phyloP scores from a whole-genome alignment of 1,284 basidiomycete species.

The Irpex sp. region DNA sequence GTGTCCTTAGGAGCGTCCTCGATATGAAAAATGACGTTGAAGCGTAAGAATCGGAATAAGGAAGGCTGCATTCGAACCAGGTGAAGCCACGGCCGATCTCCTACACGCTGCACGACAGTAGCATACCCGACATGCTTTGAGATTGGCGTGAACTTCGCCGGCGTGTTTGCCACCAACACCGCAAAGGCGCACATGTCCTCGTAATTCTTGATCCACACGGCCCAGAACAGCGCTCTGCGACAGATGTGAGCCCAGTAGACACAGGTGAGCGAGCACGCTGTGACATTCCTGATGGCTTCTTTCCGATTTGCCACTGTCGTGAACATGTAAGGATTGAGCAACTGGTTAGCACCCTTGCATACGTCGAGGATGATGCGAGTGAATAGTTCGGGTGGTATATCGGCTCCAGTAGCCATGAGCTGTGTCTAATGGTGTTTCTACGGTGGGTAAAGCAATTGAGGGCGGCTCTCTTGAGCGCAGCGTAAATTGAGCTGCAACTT shows the following conservation, averaged over 20 bases:
- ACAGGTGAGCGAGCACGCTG: background rate
- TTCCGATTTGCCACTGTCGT: background rate
- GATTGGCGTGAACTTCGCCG: background rate
- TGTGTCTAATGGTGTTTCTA: no score
- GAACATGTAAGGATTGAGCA: background rate
- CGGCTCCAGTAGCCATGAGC: no score
- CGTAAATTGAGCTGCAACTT: background rate
- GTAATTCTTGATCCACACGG: background rate
- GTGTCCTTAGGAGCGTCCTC: no score
- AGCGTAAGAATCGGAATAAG: background rate
- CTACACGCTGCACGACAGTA: background rate
- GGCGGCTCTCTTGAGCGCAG: no score
- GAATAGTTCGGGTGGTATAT: background rate
- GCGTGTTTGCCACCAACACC: background rate
- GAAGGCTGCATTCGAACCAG: background rate
- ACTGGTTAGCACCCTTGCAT: background rate
- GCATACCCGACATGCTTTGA: background rate
- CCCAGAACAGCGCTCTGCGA: background rate
- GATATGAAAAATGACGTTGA: background rate
- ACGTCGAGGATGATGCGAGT: background rate
- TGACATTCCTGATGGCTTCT: background rate
- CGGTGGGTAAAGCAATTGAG: no score
- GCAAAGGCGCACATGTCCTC: background rate
- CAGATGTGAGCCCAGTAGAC: background rate
- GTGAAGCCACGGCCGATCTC: background rate